Base-by-base conservation (phyloP, 2,329 filamentous ascomycete genomes). In the Ceratocystis destructans region DNA sequence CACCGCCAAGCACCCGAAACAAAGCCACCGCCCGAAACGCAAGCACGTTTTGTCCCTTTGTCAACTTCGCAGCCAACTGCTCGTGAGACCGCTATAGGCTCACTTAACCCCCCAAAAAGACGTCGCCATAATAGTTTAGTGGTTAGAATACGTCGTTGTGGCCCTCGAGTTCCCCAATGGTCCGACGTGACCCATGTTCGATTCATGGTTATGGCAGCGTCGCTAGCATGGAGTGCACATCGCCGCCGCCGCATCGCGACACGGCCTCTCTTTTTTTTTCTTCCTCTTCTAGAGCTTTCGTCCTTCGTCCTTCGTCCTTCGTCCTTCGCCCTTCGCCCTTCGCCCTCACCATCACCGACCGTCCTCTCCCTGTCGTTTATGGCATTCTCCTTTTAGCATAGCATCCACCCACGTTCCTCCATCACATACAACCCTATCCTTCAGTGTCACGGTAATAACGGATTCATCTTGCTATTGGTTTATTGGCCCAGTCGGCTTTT, bases 131-230 rank as follows among this genome's bases (percentile, higher is more conserved):
- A 65, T 65, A 62, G 64, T 62, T 65, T 65, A 65, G 59, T 65
- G 55, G 37, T 65, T 65, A 65, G 64, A 65, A 65, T 65, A 65
- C 46, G 53, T 61, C 55, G 64, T 65, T 65, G 64, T 65, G 64
- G 55, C 45, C 61, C 44, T 33, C n/a, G 46, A 15, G 22, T 7
- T 2, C 17, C 55, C 37, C 22, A 46, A 48, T 61, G 53, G 48
- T 46, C 64, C 55, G 53, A 61, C 37, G 70, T 66, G 59, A 66
- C 61, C 65, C 59, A 66, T 66, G 46, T 66, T 66, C 65, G 65
- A 66, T 66, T 66, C 65, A 66, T 66, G 65, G 65, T 66, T 66
- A 66, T 64, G 64, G 53, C 53, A 57, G 15, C 46, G 5, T 12
- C 8, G 33, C 33, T 10, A 10, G 33, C 33, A 37, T 1, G 33